Base-by-base conservation (phyloP, 2,329 filamentous ascomycete genomes). In the Apiospora marii region DNA sequence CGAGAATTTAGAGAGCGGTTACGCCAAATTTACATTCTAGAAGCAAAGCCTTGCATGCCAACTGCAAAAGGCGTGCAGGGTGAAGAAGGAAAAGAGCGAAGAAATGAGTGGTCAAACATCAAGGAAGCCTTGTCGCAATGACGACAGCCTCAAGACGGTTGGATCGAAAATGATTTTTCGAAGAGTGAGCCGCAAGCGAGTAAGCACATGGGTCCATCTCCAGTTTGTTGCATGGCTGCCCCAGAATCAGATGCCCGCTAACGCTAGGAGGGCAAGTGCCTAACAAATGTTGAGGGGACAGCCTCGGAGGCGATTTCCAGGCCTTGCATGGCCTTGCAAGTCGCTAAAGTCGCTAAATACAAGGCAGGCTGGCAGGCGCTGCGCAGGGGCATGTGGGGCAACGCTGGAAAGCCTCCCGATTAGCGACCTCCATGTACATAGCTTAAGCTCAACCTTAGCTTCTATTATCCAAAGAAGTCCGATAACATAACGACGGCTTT, bases 171-270 rank as follows among this genome's bases (percentile, higher is more conserved):
- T 64, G 58, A n/a, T 64, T 64, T 64, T 64, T 37, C 30, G 58
- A 41, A 64, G 58, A 64, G n/a, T 27, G 49, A 51, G 49, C 46
- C n/a, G 48, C 48, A 13, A 49, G 49, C n/a, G 12, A 51, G 46
- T n/a, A 19, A 41, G 19, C 16, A 27, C 30, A 64, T 64, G 34
- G 34, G 19, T 64, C 58, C 58, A 64, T 41, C 58, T 41, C 58
- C 58, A 27, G n/a, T 51, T 51, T 51, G 49, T 24, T 51, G 49
- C 49, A 51, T n/a, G 27, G 58, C 16, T 41, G 30, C 58, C 58
- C 58, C 34, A 41, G 34, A 64, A 64, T 41, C 58, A n/a, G 58
- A 64, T 41, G 34, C 58, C 58, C 58, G 30, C 58, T 64, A 64
- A 64, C 22, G 58, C 58, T n/a, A 58, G 27, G 58, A 4, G 22